Evolutionary conservation across 345 rosid species (phyloP).

Genomic region (Camelina laxa): DNA sequence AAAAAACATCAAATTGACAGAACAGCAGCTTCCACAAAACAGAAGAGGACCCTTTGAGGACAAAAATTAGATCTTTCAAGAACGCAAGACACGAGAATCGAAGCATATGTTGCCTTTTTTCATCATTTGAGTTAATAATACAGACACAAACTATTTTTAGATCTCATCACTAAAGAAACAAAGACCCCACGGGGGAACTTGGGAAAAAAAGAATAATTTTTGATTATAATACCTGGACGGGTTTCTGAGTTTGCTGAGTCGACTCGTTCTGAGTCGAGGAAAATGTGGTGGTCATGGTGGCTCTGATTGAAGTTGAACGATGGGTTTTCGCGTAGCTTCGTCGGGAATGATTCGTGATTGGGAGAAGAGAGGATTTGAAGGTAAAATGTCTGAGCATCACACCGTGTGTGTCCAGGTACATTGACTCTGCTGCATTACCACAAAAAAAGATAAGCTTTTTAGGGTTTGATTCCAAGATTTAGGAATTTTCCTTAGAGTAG

Average conservation of each 20-base stretch:
- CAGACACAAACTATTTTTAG: slow-evolving; percentile 8
- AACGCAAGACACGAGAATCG: slow-evolving; percentile 24
- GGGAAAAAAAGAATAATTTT: background rate
- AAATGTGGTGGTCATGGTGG: slow-evolving; percentile 45
- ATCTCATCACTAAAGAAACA: slow-evolving; percentile 11
- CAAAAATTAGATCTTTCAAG: slow-evolving; percentile 4
- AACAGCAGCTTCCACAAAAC: slow-evolving; percentile 41
- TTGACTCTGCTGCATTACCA: slow-evolving; percentile 37
- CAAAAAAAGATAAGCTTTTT: background rate
- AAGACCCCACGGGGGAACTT: slow-evolving; percentile 8
- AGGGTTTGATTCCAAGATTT: slow-evolving; percentile 27
- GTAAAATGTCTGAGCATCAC: slow-evolving; percentile 37
- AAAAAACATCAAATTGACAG: slow-evolving; percentile 34
- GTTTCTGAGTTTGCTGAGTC: slow-evolving; percentile 42
- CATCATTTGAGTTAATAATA: slow-evolving; percentile 20
- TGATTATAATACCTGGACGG: slow-evolving; percentile 47
- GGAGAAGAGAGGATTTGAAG: slow-evolving; percentile 40
- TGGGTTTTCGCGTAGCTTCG: background rate
- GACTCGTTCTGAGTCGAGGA: slow-evolving; percentile 35
- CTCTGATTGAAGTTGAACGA: slow-evolving; percentile 40
- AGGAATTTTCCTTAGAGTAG: background rate
- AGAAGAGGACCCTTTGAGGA: background rate
- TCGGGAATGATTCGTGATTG: slow-evolving; percentile 2
- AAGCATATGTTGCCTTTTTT: slow-evolving; percentile 20
- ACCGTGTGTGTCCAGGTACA: slow-evolving; percentile 54